Conservation (phyloP, 148 eudicot genomes). For the Silene conica region DNA sequence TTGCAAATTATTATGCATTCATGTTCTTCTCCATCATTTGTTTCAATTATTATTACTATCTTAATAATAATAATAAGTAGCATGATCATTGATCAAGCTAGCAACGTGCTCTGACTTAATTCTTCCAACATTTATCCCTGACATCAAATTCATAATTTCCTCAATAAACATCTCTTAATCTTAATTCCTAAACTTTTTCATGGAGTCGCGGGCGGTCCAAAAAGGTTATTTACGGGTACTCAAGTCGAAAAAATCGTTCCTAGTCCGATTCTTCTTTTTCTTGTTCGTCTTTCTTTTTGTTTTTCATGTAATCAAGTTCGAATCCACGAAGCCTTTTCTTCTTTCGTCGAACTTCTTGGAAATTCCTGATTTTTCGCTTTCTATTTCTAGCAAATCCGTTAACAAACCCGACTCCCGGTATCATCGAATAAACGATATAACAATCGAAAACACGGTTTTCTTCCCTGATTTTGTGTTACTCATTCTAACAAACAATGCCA, state of each 20-base stretch:
- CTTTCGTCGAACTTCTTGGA: not conserved
- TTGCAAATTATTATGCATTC: conserved; percentile 8
- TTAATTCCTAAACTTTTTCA: not conserved
- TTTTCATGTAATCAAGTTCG: conserved; percentile 8
- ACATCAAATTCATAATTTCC: not conserved
- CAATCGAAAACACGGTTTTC: conserved; percentile 45
- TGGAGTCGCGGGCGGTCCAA: conserved; percentile 11
- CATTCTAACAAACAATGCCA: conserved; percentile 28
- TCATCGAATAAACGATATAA: conserved; percentile 10
- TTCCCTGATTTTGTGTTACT: conserved; percentile 71
- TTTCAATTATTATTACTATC: not conserved
- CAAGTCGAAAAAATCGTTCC: conserved; percentile 4
- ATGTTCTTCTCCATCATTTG: conserved; percentile 12
- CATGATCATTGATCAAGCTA: not conserved
- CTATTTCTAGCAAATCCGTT: not conserved
- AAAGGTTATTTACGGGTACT: conserved; percentile 3
- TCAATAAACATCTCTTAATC: not conserved
- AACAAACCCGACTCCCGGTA: not conserved
- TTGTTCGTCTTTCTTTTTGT: conserved; percentile 2
- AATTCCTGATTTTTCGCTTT: not conserved
- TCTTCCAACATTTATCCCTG: not conserved
- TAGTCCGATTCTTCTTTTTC: conserved; percentile 1
- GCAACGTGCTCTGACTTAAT: not conserved
- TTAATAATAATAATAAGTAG: not conserved
- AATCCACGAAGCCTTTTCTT: not conserved